phyloP scores from a whole-genome alignment of 345 rosid genomes.

The Populus euphratica region DNA sequence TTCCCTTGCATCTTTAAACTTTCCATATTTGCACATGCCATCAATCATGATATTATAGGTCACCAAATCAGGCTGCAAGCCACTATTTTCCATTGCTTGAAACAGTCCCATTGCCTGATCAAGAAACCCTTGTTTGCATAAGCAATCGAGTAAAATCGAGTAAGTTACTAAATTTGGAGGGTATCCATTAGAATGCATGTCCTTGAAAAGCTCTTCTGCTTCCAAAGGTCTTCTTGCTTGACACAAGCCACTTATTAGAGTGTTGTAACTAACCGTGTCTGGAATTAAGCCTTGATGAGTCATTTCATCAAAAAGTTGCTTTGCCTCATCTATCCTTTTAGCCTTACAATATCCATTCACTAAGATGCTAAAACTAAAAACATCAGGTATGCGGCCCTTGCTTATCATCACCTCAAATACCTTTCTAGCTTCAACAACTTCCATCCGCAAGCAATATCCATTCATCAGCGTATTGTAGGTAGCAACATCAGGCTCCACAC shows the following conservation, averaged over 20 bases:
- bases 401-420: not conserved
- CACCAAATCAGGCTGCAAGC: not conserved
- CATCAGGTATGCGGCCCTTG: not conserved
- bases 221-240: not conserved
- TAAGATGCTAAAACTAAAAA: not conserved
- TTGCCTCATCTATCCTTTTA: not conserved
- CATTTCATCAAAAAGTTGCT: not conserved
- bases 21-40: conserved; percentile 5
- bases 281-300: not conserved
- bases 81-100: not conserved
- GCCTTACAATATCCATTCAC: too few relatives aligned
- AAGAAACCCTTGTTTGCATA: not conserved
- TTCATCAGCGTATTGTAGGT: too few relatives aligned
- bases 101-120: not conserved
- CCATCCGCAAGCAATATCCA: too few relatives aligned
- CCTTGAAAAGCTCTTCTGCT: not conserved
- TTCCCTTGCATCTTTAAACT: conserved; percentile 1
- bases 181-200: too few relatives aligned
- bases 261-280: too few relatives aligned
- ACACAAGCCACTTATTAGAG: not conserved
- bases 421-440: too few relatives aligned
- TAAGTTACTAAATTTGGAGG: too few relatives aligned
- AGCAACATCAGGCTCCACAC: not conserved
- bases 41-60: conserved; percentile 1
- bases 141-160: not conserved